These are phyloP conservation scores for Fraxinus angustifolia DNA, from an alignment of 305 asterid genomes.

Conservation along the genomic window DNA sequence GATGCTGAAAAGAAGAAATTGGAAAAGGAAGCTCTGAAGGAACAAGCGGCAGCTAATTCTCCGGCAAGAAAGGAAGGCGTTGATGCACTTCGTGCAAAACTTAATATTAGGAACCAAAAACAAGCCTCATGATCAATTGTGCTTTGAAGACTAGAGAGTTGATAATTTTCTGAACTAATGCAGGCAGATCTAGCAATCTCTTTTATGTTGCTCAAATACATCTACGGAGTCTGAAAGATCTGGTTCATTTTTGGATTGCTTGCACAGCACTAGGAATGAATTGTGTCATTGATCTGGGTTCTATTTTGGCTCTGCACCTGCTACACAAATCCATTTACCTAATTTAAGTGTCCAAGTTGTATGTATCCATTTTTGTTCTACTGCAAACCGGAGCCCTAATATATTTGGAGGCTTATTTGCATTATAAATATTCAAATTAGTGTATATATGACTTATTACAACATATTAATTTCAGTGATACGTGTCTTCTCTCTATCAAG, in stretches of 20 bases:
- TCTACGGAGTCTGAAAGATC: background rate
- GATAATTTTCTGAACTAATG: slow-evolving; percentile 13
- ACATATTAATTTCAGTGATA: slow-evolving; percentile 16
- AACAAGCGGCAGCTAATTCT: slow-evolving; percentile 64
- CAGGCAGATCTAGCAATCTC: background rate
- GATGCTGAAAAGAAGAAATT: slow-evolving; percentile 88
- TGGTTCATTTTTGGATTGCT: background rate
- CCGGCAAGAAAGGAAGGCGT: slow-evolving; percentile 64
- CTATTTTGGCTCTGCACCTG: slow-evolving; percentile 4
- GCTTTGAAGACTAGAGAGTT: background rate
- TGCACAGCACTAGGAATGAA: background rate
- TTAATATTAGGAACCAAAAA: slow-evolving; percentile 38
- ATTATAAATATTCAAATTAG: slow-evolving; percentile 9
- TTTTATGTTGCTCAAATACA: background rate
- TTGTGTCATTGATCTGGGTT: background rate
- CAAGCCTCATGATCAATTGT: slow-evolving; percentile 30
- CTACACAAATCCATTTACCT: background rate
- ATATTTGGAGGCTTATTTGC: slow-evolving; percentile 14
- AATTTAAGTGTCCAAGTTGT: slow-evolving; percentile 17
- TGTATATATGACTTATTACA: slow-evolving; percentile 11
- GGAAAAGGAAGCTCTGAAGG: slow-evolving; percentile 91
- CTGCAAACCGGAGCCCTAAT: slow-evolving; percentile 12
- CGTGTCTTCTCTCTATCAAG: slow-evolving; percentile 16
- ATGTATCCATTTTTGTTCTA: slow-evolving; percentile 9
- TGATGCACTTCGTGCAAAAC: slow-evolving; percentile 54